These are phyloP conservation scores for Blepharisma stoltei DNA, from an alignment of 73 alveolate genomes.

Conservation along the genomic window DNA sequence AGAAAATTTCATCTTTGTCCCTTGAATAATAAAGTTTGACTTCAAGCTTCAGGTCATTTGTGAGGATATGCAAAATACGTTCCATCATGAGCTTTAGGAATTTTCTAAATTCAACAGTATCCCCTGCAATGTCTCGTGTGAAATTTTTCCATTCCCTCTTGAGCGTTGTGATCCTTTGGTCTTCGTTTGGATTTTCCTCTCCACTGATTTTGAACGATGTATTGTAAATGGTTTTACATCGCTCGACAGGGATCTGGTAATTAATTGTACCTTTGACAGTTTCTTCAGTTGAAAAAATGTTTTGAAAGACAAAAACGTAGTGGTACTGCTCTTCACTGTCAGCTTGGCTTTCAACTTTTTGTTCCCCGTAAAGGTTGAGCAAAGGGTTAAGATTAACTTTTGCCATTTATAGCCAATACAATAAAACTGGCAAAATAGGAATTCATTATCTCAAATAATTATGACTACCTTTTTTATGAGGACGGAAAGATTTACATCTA, in stretches of 20 bases:
- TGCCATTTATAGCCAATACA: too few species aligned
- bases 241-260: not conserved
- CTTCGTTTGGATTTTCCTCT: not conserved
- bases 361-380: too few species aligned
- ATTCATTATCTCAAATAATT: too few species aligned
- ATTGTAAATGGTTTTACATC: not conserved
- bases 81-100: not conserved
- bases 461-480: too few species aligned
- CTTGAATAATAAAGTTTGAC: not conserved
- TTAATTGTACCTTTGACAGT: not conserved
- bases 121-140: not conserved
- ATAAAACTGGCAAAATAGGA: too few species aligned
- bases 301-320: slow-evolving; percentile 23
- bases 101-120: not conserved
- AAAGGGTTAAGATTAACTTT: too few species aligned
- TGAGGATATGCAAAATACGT: not conserved
- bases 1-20: slow-evolving; percentile 23
- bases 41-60: slow-evolving; percentile 2
- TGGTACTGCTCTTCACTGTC: not conserved
- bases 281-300: not conserved
- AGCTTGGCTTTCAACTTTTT: too few species aligned
- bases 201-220: not conserved
- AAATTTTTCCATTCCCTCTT: not conserved
- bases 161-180: not conserved
- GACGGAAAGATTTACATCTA: too few species aligned